A percentile compares a stretch with the other conserved stretches of the same genome.
Conservation (phyloP, 306 rosid species). For the Senna tora region DNA sequence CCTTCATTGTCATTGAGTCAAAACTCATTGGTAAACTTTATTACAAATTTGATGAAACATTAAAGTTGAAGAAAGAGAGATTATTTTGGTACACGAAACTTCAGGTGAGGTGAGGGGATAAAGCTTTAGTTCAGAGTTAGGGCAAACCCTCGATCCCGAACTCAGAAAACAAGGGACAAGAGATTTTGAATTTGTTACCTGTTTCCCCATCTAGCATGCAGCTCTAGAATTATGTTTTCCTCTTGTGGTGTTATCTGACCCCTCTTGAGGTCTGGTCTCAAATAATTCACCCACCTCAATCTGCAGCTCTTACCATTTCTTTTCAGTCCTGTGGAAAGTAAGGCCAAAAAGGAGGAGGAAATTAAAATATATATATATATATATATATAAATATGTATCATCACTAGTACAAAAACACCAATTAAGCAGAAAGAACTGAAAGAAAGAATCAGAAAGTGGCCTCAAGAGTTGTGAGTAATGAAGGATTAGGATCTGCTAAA, state of each 20-base stretch:
- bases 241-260: constrained; percentile 94
- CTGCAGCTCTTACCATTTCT: constrained; percentile 97
- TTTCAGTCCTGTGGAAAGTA: constrained; percentile 60
- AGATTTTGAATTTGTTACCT: constrained; percentile 48
- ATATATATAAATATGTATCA: too few species aligned
- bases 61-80: too few species aligned
- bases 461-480: not conserved
- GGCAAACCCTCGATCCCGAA: too few species aligned
- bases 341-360: not conserved
- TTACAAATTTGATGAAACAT: too few species aligned
- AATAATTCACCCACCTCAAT: constrained; percentile 90
- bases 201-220: constrained; percentile 92
- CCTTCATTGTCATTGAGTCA: too few species aligned
- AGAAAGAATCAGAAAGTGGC: not conserved
- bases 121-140: too few species aligned
- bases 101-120: too few species aligned
- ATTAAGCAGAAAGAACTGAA: not conserved
- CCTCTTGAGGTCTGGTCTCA: constrained; percentile 89
- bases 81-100: too few species aligned
- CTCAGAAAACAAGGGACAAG: too few species aligned
- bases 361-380: too few species aligned
- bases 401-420: not conserved
- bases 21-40: too few species aligned
- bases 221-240: constrained; percentile 74
- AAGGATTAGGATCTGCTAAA: too few species aligned